A percentile compares a stretch with the other conserved stretches of the same genome.
phyloP scores from a whole-genome alignment of 768 basidiomycete species.

The Boletus subparvulus region DNA sequence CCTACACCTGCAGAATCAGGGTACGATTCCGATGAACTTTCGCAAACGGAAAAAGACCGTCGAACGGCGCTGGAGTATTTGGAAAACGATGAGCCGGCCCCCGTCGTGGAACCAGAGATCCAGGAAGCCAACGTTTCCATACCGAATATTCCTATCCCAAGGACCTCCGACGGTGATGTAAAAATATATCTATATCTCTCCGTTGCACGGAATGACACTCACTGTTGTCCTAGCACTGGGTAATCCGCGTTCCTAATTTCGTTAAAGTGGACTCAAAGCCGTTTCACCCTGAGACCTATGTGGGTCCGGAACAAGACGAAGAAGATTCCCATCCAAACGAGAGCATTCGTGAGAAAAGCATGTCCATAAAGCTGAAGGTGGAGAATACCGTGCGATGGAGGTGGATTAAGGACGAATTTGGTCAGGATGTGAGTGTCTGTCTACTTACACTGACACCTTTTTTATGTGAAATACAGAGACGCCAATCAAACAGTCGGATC shows the following conservation, averaged over 20 bases:
- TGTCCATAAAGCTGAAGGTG: constrained; percentile 83
- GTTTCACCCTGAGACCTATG: constrained; percentile 84
- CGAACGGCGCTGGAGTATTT: constrained; percentile 77
- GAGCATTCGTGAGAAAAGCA: constrained; percentile 71
- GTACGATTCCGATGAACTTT: constrained; percentile 65
- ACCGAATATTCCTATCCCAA: constrained; percentile 84
- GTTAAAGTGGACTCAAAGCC: constrained; percentile 87
- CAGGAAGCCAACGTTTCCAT: constrained; percentile 72
- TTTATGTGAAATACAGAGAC: constrained; percentile 45
- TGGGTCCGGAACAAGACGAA: constrained; percentile 78
- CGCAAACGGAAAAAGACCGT: constrained; percentile 54
- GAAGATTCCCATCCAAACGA: constrained; percentile 58
- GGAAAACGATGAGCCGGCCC: constrained; percentile 69
- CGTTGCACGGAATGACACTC: constrained; percentile 2
- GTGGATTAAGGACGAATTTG: constrained; percentile 79
- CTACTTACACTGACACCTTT: not conserved
- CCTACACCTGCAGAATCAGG: constrained; percentile 42
- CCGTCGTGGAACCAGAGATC: constrained; percentile 49
- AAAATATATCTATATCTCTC: constrained; percentile 25
- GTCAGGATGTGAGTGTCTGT: constrained; percentile 63
- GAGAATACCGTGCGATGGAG: constrained; percentile 96
- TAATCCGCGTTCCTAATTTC: constrained; percentile 91
- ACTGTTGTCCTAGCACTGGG: constrained; percentile 61
- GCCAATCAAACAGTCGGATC: constrained; percentile 88
- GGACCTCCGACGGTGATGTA: constrained; percentile 80